Evolutionary conservation across 2,329 filamentous ascomycete genomes (phyloP), one percentile per base, ranked within the genome.

Genomic region (Gyromitra esculenta): DNA sequence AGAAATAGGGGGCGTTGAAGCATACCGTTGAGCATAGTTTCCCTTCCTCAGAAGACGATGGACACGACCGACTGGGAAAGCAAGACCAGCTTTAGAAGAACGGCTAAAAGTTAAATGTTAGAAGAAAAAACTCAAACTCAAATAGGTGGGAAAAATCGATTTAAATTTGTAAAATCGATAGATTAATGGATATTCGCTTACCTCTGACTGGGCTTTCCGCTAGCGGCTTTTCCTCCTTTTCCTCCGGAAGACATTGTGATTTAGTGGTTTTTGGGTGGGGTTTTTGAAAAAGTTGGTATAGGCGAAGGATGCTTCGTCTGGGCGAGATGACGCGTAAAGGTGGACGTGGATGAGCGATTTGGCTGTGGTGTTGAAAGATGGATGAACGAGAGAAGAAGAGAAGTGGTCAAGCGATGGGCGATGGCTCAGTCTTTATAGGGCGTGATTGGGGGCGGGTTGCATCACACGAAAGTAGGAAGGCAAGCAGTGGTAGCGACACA

Each of bases 151-250:
- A 43, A 59, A 54, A 8, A 73, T 63, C 15, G 3, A 25, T 70
- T 57, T 18, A 73, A 75, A 65, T 75, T 18, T 7, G 54, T 66
- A 67, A 64, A 48, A 48, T 18, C 62, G 54, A 39, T 70, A 62
- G 35, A 74, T 59, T 50, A 11, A 67, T 62, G 39, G 41, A 41
- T 39, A 73, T 68, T 50, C 78, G 92, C 94, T 91, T 88, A 98
- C 96, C 94, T 97, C 89, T 98, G 96, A 84, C 96, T 92, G 89
- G 92, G 97, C 93, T 99, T 99, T 88, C 92, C 91, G 88, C 94
- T 94, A 88, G 92, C 95, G 89, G 95, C 94, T 92, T 98, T 98
- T 91, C 96, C 96, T 87, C 96, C 96, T 88, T 99, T 99, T 87
- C 96, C 95, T 90, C 95, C 95, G 68, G 80, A 81, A 93, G 96